These are phyloP conservation scores for Pestalotiopsis sp. DNA, from an alignment of 2,329 filamentous ascomycete genomes.

Conservation along the genomic window DNA sequence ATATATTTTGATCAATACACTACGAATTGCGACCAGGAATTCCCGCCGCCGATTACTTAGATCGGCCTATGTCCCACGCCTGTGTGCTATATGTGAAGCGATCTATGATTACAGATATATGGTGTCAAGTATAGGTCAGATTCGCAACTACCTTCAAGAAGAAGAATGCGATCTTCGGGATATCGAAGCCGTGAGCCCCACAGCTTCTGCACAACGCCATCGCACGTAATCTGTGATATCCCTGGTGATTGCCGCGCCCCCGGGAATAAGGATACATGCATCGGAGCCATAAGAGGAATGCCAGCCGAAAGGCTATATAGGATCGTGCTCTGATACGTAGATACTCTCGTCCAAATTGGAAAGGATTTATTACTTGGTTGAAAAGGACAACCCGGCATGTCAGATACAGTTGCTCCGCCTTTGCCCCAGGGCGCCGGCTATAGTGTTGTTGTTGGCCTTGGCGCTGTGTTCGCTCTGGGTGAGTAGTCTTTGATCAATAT, in stretches of 20 bases:
- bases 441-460: slow-evolving; percentile 1
- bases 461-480: neutral
- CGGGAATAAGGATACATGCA: neutral
- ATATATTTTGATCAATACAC: neutral
- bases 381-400: neutral
- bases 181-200: neutral
- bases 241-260: neutral
- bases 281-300: neutral
- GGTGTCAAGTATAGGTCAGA: no score
- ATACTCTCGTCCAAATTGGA: neutral
- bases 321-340: no score
- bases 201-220: neutral
- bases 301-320: no score
- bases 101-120: no score
- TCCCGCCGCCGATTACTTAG: no score
- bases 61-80: no score
- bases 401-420: neutral
- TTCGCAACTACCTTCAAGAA: no score
- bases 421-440: neutral
- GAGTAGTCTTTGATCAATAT: neutral
- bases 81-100: no score
- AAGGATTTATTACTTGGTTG: neutral
- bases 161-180: neutral
- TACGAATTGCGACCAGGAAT: no score
- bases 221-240: neutral